Conservation (phyloP, 2,329 filamentous ascomycete genomes). For the Penicillium rolfsii region DNA sequence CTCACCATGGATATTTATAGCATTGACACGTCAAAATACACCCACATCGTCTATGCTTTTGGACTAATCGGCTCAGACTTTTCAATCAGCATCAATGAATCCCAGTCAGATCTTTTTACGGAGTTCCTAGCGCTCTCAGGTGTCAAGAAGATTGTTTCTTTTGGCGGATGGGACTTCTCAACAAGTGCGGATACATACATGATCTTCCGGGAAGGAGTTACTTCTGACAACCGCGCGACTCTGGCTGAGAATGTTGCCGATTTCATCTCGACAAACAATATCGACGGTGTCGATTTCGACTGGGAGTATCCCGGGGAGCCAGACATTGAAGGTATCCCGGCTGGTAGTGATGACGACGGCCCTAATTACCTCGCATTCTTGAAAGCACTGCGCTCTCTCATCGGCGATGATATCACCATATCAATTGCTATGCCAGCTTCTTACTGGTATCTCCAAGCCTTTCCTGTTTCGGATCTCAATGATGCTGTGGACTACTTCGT, state of each 20-base stretch:
- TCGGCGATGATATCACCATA: constrained; percentile 9
- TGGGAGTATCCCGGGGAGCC: constrained; percentile 48
- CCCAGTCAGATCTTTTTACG: too few species aligned
- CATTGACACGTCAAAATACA: not conserved
- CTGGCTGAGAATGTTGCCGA: not conserved
- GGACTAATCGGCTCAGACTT: too few species aligned
- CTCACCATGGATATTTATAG: not conserved
- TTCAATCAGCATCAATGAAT: too few species aligned
- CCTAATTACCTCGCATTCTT: constrained; percentile 32
- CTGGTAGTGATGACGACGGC: constrained; percentile 42
- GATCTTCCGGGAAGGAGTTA: not conserved
- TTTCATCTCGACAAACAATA: constrained; percentile 37
- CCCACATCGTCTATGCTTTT: not conserved
- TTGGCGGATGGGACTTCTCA: not conserved
- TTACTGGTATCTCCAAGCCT: constrained; percentile 36
- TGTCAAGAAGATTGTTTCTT: too few species aligned
- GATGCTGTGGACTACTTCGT: constrained; percentile 10
- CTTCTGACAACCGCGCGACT: not conserved
- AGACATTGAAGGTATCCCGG: constrained; percentile 31
- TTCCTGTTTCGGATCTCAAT: constrained; percentile 5
- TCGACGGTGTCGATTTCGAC: constrained; percentile 53
- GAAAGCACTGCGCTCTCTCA: not conserved
- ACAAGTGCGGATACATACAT: not conserved
- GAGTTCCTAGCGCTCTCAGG: too few species aligned
- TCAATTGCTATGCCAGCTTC: constrained; percentile 28